Percentiles rank a stretch among this genome's conserved stretches.
Evolutionary conservation across 1,284 basidiomycete species (phyloP).

Genomic region (Rhodotorula sp.): DNA sequence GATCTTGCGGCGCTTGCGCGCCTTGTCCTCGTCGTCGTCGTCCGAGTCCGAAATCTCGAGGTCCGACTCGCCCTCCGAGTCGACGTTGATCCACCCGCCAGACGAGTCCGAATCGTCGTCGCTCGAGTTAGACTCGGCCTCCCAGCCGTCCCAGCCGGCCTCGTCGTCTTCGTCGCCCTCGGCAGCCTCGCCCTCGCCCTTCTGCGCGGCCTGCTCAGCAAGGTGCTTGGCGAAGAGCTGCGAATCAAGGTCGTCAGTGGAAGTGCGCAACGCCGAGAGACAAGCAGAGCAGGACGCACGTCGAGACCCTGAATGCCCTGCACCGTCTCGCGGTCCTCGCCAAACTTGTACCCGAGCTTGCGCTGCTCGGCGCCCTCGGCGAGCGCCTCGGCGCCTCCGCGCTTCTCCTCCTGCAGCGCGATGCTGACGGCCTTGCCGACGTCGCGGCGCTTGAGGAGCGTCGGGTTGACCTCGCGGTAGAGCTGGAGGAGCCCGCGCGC

Average conservation of each 20-base stretch:
- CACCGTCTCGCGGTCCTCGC: conserved; percentile 67
- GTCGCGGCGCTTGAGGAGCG: conserved; percentile 84
- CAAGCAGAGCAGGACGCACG: conserved; percentile 55
- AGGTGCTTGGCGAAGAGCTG: conserved; percentile 87
- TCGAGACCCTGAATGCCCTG: conserved; percentile 87
- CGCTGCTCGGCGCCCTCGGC: conserved; percentile 9
- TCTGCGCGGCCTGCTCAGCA: conserved; percentile 55
- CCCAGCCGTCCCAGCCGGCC: conserved; percentile 87
- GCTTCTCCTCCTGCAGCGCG: conserved; percentile 18
- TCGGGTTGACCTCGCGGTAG: conserved; percentile 96
- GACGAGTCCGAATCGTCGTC: conserved; percentile 66
- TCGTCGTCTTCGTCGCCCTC: conserved; percentile 63
- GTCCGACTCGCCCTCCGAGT: conserved; percentile 65
- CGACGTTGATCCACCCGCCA: conserved; percentile 83
- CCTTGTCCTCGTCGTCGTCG: conserved; percentile 41
- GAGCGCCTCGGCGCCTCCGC: conserved; percentile 46
- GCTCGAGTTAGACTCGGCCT: conserved; percentile 69
- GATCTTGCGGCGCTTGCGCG: conserved; percentile 25
- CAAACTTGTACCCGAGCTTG: conserved; percentile 65
- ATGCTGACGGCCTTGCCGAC: conserved; percentile 55
- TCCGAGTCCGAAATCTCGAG: conserved; percentile 38
- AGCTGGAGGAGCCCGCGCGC: conserved; percentile 83
- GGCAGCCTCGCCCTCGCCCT: conserved; percentile 51
- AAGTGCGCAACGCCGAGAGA: neutral
- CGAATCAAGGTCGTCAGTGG: neutral